A percentile compares a stretch with the other conserved stretches of the same genome.
These are phyloP conservation scores for Maudiozyma pseudohumilis DNA, from an alignment of 805 yeast species.

Conservation along the genomic window DNA sequence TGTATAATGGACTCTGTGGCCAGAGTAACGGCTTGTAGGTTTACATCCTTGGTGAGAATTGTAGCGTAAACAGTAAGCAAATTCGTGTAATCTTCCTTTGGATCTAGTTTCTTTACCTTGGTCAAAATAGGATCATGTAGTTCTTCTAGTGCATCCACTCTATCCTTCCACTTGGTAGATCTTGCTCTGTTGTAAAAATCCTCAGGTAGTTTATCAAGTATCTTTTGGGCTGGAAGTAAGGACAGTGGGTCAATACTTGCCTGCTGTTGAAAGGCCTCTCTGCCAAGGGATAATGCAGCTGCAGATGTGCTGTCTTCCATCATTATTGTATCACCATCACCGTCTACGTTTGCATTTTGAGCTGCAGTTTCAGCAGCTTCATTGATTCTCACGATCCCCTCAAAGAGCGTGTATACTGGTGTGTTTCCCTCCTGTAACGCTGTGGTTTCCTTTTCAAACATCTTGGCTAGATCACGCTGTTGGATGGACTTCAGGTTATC, in stretches of 20 bases:
- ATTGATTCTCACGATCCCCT: constrained; percentile 9
- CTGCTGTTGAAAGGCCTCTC: background rate
- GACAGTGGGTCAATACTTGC: constrained; percentile 53
- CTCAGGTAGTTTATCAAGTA: constrained; percentile 54
- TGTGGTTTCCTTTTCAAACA: constrained; percentile 41
- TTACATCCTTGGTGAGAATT: constrained; percentile 70
- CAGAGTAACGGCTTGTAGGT: constrained; percentile 71
- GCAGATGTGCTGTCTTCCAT: constrained; percentile 4
- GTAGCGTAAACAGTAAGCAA: constrained; percentile 57
- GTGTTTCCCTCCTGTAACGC: background rate
- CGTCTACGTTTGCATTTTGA: constrained; percentile 18
- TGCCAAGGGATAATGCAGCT: background rate
- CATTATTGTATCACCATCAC: constrained; percentile 33
- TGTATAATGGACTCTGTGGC: constrained; percentile 59
- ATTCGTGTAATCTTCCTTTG: constrained; percentile 51
- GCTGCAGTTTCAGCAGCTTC: background rate
- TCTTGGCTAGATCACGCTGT: constrained; percentile 68
- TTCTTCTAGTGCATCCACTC: constrained; percentile 76
- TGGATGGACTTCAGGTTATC: constrained; percentile 82
- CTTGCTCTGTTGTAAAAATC: constrained; percentile 46
- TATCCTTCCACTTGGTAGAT: constrained; percentile 80
- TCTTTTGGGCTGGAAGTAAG: constrained; percentile 57
- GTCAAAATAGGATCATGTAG: constrained; percentile 34
- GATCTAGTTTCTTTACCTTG: constrained; percentile 46
- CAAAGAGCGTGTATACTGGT: constrained; percentile 5